Evolutionary conservation across 306 rosid species (phyloP).

Genomic region (Albizia julibrissin): DNA sequence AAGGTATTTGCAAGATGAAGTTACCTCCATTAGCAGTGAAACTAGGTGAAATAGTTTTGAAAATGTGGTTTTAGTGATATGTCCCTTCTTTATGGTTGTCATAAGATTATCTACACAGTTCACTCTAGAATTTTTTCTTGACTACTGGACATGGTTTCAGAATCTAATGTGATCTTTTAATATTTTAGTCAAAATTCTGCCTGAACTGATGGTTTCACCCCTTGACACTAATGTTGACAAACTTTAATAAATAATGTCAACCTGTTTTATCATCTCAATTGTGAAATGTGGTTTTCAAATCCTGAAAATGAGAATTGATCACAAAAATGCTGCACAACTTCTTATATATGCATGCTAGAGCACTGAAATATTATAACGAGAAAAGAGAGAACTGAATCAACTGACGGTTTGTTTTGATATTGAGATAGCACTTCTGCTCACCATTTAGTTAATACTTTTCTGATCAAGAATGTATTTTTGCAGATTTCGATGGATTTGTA

Average conservation of each 20-base stretch:
- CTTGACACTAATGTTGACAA: not conserved
- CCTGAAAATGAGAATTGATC: not conserved
- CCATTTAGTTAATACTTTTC: not conserved
- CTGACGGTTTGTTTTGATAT: not conserved
- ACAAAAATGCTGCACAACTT: not conserved
- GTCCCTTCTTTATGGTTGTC: not conserved
- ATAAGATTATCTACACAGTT: not conserved
- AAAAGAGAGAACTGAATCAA: not conserved
- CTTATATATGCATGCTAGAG: not conserved
- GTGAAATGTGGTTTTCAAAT: not conserved
- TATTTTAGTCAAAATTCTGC: not conserved
- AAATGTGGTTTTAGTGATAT: not conserved
- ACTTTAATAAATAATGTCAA: not conserved
- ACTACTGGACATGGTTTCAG: not conserved
- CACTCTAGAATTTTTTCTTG: not conserved
- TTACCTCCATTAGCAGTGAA: not conserved
- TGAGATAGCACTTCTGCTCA: slow-evolving; percentile 7
- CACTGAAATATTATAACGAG: not conserved
- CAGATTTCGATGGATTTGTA: slow-evolving; percentile 61
- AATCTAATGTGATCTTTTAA: not conserved
- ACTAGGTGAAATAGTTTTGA: not conserved
- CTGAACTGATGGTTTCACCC: not conserved
- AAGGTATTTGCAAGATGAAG: slow-evolving; percentile 41
- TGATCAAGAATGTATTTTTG: slow-evolving; percentile 17
- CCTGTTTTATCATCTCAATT: slow-evolving; percentile 1